Conservation (phyloP, 139 green algal genomes). For the Micromonas pusilla region DNA sequence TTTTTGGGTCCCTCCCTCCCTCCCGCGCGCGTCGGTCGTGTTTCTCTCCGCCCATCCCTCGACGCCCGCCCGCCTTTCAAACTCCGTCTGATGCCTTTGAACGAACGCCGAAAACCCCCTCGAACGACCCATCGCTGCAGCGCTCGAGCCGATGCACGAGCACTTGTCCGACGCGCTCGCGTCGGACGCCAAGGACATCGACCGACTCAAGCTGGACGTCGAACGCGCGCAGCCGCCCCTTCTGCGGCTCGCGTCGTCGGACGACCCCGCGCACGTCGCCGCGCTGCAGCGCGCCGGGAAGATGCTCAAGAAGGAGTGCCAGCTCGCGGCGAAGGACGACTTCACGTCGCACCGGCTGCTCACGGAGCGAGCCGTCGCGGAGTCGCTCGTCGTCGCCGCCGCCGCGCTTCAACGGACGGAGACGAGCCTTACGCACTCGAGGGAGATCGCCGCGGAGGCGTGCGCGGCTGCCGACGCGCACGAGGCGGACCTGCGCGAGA, state of each 20-base stretch:
- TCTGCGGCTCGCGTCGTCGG: slow-evolving; percentile 9
- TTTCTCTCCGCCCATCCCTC: too few species aligned
- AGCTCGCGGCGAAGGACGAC: slow-evolving; percentile 13
- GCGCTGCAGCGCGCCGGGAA: slow-evolving; percentile 12
- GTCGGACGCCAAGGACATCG: background rate
- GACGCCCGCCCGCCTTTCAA: too few species aligned
- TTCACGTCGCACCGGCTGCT: background rate
- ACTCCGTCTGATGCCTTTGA: too few species aligned
- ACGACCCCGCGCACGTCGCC: slow-evolving; percentile 4
- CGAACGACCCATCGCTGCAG: too few species aligned
- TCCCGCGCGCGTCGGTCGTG: too few species aligned
- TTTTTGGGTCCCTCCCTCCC: too few species aligned
- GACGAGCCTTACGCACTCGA: background rate
- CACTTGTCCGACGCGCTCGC: background rate
- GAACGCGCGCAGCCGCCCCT: slow-evolving; percentile 9
- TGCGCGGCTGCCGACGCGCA: background rate
- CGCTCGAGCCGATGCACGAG: slow-evolving; percentile 11
- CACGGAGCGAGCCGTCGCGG: background rate
- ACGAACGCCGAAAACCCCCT: too few species aligned
- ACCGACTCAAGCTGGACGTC: background rate
- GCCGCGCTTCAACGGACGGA: background rate
- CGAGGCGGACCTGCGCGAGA: background rate
- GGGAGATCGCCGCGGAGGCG: background rate
- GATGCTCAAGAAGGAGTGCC: slow-evolving; percentile 15
- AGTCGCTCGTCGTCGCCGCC: background rate